phyloP scores from a whole-genome alignment of 2,329 filamentous ascomycete species.

The Ceratocystis harringtonii region DNA sequence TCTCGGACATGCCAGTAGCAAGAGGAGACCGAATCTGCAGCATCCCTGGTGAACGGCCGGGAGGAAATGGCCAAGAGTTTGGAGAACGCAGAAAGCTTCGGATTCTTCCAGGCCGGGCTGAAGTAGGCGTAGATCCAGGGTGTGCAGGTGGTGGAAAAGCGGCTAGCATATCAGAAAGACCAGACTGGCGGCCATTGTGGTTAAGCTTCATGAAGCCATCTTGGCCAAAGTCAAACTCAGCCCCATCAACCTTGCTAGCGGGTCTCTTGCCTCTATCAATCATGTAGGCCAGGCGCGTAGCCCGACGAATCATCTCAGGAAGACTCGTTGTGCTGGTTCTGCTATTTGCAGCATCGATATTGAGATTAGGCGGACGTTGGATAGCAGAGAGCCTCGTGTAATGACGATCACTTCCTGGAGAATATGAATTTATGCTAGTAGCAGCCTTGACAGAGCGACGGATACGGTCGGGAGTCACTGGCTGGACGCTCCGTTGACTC shows the following conservation, averaged over 20 bases:
- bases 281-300: conserved; percentile 72
- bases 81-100: conserved; percentile 30
- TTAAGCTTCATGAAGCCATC: conserved; percentile 28
- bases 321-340: conserved; percentile 84
- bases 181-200: conserved; percentile 34
- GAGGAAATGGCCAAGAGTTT: conserved; percentile 36
- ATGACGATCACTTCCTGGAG: conserved; percentile 20
- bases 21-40: conserved; percentile 14
- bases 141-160: conserved; percentile 48
- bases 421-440: conserved; percentile 29
- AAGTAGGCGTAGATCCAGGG: conserved; percentile 27
- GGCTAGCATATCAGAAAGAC: conserved; percentile 49
- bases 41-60: conserved; percentile 19
- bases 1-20: conserved; percentile 16
- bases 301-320: conserved; percentile 76
- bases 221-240: conserved; percentile 36
- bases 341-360: conserved; percentile 69
- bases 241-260: conserved; percentile 38
- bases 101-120: conserved; percentile 21
- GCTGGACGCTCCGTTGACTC: conserved; percentile 7
- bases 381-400: conserved; percentile 40
- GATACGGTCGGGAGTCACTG: conserved; percentile 29
- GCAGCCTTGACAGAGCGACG: conserved; percentile 37
- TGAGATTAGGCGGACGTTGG: conserved; percentile 54
- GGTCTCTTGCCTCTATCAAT: conserved; percentile 65